Percentiles rank a stretch among this genome's conserved stretches.
Evolutionary conservation across 768 basidiomycete species (phyloP).

Genomic region (Russula compacta): DNA sequence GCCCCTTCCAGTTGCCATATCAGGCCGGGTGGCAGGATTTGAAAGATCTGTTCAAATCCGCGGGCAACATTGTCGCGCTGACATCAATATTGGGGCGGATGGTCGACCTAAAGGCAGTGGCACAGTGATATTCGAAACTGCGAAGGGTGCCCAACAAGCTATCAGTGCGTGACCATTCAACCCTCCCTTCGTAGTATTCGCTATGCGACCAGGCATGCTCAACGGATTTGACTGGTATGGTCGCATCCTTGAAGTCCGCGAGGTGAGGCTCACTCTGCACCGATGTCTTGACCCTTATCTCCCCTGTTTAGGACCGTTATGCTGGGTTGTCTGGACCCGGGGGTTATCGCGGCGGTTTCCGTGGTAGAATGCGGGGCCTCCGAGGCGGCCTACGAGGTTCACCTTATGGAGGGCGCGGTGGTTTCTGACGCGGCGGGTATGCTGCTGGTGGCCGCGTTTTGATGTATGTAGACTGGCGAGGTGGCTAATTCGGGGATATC

Average conservation of each 20-base stretch:
- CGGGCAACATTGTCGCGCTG: slow-evolving; percentile 90
- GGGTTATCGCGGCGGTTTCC: slow-evolving; percentile 46
- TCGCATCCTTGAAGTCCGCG: slow-evolving; percentile 87
- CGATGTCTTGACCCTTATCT: background rate
- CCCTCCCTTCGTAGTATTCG: background rate
- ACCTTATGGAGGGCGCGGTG: slow-evolving; percentile 41
- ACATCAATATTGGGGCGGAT: slow-evolving; percentile 89
- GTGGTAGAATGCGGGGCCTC: slow-evolving; percentile 30
- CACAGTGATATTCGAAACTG: slow-evolving; percentile 88
- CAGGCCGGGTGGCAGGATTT: slow-evolving; percentile 99
- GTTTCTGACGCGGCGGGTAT: slow-evolving; percentile 49
- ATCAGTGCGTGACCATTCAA: slow-evolving; percentile 54
- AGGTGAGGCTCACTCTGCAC: slow-evolving; percentile 40
- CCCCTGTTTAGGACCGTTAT: slow-evolving; percentile 62
- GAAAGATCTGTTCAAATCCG: slow-evolving; percentile 92
- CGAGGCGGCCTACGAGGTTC: slow-evolving; percentile 45
- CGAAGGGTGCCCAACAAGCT: slow-evolving; percentile 84
- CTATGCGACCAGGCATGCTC: slow-evolving; percentile 64
- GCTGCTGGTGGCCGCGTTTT: slow-evolving; percentile 33
- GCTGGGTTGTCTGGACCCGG: slow-evolving; percentile 70
- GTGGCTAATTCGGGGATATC: background rate
- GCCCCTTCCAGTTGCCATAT: slow-evolving; percentile 62
- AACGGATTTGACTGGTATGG: slow-evolving; percentile 98
- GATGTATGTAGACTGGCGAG: background rate
- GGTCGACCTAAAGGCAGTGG: slow-evolving; percentile 93